Conservation (phyloP, 768 basidiomycete species). For the Leccinum disarticulatum region DNA sequence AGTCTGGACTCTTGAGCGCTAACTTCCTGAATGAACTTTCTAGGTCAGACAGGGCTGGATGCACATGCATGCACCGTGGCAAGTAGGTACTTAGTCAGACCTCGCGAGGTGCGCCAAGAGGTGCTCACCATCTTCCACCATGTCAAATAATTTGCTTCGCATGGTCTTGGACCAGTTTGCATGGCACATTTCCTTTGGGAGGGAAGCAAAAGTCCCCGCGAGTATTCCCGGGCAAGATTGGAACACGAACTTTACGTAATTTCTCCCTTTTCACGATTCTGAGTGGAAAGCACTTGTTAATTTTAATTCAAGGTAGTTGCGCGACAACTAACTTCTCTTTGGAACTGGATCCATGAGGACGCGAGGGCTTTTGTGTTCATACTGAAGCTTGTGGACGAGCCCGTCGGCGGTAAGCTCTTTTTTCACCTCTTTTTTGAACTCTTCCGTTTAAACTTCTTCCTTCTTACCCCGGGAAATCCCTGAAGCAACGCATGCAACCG, state of each 20-base stretch:
- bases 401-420: neutral
- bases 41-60: neutral
- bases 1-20: neutral
- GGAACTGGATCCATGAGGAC: neutral
- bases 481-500: neutral
- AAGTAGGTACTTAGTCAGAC: neutral
- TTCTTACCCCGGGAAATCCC: constrained; percentile 3
- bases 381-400: neutral
- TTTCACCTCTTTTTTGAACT: neutral
- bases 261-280: neutral
- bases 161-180: neutral
- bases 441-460: neutral
- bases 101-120: neutral
- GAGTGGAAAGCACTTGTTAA: neutral
- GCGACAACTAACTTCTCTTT: neutral
- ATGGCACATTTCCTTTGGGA: neutral
- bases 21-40: neutral
- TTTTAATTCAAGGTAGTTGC: neutral
- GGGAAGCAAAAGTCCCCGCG: constrained; percentile 8
- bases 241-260: neutral
- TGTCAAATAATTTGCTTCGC: neutral
- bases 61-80: neutral
- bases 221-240: constrained; percentile 5
- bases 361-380: neutral
- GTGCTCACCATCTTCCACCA: neutral